Conservation (phyloP, 306 rosid species). For the Leucaena leucocephala region DNA sequence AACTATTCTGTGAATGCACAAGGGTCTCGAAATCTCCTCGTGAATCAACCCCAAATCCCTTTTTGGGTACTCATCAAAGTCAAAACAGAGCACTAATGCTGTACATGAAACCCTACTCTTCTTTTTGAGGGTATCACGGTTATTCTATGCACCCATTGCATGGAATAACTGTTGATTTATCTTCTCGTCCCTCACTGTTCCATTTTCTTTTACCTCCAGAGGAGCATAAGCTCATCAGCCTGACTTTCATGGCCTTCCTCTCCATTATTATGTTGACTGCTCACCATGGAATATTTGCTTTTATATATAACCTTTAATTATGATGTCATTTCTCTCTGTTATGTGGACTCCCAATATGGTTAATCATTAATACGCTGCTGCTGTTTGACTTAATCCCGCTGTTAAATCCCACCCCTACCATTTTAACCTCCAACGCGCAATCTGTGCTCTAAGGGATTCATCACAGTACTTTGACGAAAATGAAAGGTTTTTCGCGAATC, state of each 20-base stretch:
- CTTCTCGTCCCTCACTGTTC: too few relatives aligned
- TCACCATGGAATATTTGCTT: not conserved
- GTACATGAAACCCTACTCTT: not conserved
- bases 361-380: constrained; percentile 18
- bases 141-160: not conserved
- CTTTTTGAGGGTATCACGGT: constrained; percentile 7
- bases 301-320: not conserved
- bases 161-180: constrained; percentile 3
- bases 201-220: too few relatives aligned
- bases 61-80: too few relatives aligned
- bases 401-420: not conserved
- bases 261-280: not conserved
- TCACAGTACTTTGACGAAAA: not conserved
- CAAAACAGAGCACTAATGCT: not conserved
- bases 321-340: constrained; percentile 21
- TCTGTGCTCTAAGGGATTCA: not conserved
- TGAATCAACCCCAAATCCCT: not conserved
- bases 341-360: not conserved
- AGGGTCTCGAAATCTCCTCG: not conserved
- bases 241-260: constrained; percentile 6
- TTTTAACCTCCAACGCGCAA: constrained; percentile 13
- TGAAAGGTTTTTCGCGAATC: not conserved
- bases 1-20: not conserved
- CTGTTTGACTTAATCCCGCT: not conserved
- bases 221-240: not conserved